Conservation (phyloP, 192 early-diverging fungal species). For the Chytriomyces sp. region DNA sequence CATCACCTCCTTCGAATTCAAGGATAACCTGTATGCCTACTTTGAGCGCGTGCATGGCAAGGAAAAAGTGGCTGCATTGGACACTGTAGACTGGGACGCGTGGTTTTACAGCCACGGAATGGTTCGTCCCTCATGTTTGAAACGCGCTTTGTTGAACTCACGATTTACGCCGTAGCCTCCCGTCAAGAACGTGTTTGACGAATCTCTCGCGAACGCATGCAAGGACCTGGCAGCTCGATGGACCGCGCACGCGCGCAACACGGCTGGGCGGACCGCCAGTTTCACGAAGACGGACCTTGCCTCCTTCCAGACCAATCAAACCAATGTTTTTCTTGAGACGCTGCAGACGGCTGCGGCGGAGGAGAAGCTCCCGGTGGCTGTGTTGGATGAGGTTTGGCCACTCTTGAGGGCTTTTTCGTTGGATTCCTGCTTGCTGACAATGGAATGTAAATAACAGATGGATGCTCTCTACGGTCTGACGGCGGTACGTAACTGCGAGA, state of each 20-base stretch:
- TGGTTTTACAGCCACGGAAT: constrained; percentile 90
- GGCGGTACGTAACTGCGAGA: constrained; percentile 76
- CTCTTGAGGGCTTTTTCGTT: too few species aligned
- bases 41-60: constrained; percentile 67
- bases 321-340: constrained; percentile 81
- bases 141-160: constrained; percentile 14
- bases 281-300: constrained; percentile 69
- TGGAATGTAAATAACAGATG: too few species aligned
- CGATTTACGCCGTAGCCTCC: constrained; percentile 55
- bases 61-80: constrained; percentile 69
- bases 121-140: constrained; percentile 50
- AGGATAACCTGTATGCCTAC: constrained; percentile 76
- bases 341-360: constrained; percentile 53
- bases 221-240: constrained; percentile 70
- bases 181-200: constrained; percentile 81
- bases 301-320: constrained; percentile 74
- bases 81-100: constrained; percentile 85
- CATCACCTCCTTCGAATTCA: constrained; percentile 89
- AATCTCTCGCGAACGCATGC: constrained; percentile 79
- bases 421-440: too few species aligned
- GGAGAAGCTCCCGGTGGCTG: constrained; percentile 50
- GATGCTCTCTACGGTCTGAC: constrained; percentile 76
- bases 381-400: constrained; percentile 60
- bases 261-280: constrained; percentile 37
- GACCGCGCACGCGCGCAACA: background rate